Evolutionary conservation across 2,329 filamentous ascomycete genomes (phyloP).

Genomic region (Penicillium crustosum): DNA sequence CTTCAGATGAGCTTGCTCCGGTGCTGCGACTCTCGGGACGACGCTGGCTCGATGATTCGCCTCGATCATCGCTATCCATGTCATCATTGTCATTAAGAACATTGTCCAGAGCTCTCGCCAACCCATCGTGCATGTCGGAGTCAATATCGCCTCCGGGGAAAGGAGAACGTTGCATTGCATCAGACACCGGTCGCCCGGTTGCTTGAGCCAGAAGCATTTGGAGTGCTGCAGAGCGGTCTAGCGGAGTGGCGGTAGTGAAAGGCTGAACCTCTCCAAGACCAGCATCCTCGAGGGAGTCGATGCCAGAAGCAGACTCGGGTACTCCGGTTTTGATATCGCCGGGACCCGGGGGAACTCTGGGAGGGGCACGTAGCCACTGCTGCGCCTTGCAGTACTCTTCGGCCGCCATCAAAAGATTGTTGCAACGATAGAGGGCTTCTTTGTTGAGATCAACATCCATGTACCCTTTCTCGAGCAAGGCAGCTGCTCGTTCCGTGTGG

Average conservation of each 20-base stretch:
- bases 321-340: slow-evolving; percentile 50
- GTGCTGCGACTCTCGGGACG: slow-evolving; percentile 15
- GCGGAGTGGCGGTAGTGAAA: slow-evolving; percentile 21
- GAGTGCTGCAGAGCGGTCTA: slow-evolving; percentile 34
- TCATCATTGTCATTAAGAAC: slow-evolving; percentile 38
- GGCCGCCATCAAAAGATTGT: slow-evolving; percentile 61
- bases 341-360: slow-evolving; percentile 66
- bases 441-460: slow-evolving; percentile 61
- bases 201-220: slow-evolving; percentile 39
- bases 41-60: slow-evolving; percentile 25
- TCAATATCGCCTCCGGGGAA: slow-evolving; percentile 28
- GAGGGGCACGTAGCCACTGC: slow-evolving; percentile 56
- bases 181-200: slow-evolving; percentile 26
- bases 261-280: slow-evolving; percentile 28
- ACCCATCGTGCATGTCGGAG: slow-evolving; percentile 33
- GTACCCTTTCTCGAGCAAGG: slow-evolving; percentile 50
- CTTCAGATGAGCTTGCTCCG: slow-evolving; percentile 22
- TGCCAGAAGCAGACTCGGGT: slow-evolving; percentile 29
- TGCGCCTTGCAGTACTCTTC: slow-evolving; percentile 74
- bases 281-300: slow-evolving; percentile 33
- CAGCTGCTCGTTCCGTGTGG: slow-evolving; percentile 49
- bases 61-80: slow-evolving; percentile 24
- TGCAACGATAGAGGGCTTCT: slow-evolving; percentile 81
- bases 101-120: slow-evolving; percentile 47
- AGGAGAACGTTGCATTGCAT: slow-evolving; percentile 24